Evolutionary conservation across 106 monocot genomes (phyloP), one percentile per base, ranked within the genome.

Genomic region (Allium fistulosum): DNA sequence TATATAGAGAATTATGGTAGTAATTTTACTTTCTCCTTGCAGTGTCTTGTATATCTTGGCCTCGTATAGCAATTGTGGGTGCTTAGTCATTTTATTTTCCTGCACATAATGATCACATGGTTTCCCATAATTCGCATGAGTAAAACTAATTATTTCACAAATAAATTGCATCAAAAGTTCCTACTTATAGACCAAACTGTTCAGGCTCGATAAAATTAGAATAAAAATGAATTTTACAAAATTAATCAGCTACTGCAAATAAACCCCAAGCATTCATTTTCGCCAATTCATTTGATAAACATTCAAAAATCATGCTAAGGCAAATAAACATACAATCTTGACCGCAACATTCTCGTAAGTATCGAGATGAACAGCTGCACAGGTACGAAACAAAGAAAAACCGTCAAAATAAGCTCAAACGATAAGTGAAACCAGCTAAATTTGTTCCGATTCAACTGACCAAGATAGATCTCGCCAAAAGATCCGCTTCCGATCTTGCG

Each of bases 401-500:
- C 2, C 9, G 13, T 65, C 18, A 65, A 50, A 65, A 11, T 37
- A 16, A 50, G 51, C 48, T 17, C 16, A n/a, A 45, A 63, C n/a
- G 46, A 46, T 10, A 17, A 55, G 11, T 9, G 28, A 12, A 59
- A 46, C 11, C 12, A 53, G n/a, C 45, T 14, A 15, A 46, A 49
- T 17, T 53, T 3, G 9, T 49, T 67, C 10, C 15, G 22, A 78
- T 37, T 11, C 8, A 7, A 55, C 69, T 78, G 57, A 94, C 93
- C 93, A 49, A 94, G 90, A 65, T 71, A 90, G 82, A 94, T 90
- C 87, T 94, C 93, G 8, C 90, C 93, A 68, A 94, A 94, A 46
- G 90, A 94, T 53, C 93, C 93, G 59, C 93, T 87, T 8, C 93
- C 93, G 65, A 94, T 94, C 90, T 94, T 90, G 45, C 93, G 81